Evolutionary conservation across 257 asterid species (phyloP).

Genomic region (Asclepias syriaca): DNA sequence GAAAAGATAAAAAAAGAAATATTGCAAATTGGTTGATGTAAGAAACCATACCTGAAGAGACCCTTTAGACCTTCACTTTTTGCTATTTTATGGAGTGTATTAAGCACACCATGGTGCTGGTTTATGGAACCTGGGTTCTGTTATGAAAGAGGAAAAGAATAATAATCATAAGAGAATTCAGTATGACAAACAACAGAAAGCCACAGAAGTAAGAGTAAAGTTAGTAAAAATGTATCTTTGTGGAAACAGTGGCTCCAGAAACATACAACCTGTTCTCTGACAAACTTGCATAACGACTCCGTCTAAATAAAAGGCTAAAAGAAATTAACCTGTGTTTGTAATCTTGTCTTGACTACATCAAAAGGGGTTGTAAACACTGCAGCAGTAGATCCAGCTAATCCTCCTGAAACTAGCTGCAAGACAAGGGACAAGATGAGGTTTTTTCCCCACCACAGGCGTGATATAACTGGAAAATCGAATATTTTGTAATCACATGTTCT

Average conservation of each 20-base stretch:
- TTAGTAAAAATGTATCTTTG: not conserved
- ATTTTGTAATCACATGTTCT: not conserved
- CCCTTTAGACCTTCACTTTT: slow-evolving; percentile 39
- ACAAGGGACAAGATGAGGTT: slow-evolving; percentile 1
- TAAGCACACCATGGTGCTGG: slow-evolving; percentile 29
- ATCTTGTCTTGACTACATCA: slow-evolving; percentile 90
- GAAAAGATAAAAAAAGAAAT: not conserved
- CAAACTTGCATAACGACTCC: not conserved
- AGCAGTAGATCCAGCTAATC: slow-evolving; percentile 88
- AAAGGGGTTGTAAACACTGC: slow-evolving; percentile 88
- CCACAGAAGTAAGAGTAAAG: not conserved
- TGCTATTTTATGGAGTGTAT: slow-evolving; percentile 32
- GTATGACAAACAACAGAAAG: not conserved
- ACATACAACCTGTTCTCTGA: not conserved
- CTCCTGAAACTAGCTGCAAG: slow-evolving; percentile 82
- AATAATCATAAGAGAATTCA: not conserved
- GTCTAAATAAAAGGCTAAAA: not conserved
- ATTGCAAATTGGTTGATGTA: not conserved
- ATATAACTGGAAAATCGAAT: not conserved
- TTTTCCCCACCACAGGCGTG: not conserved
- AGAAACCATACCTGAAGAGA: slow-evolving; percentile 33
- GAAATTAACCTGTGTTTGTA: slow-evolving; percentile 66
- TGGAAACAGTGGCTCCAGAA: not conserved
- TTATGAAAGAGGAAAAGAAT: slow-evolving; percentile 10
- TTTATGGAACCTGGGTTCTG: slow-evolving; percentile 33